Conservation (phyloP, 768 basidiomycete species). For the Mycena polygramma region DNA sequence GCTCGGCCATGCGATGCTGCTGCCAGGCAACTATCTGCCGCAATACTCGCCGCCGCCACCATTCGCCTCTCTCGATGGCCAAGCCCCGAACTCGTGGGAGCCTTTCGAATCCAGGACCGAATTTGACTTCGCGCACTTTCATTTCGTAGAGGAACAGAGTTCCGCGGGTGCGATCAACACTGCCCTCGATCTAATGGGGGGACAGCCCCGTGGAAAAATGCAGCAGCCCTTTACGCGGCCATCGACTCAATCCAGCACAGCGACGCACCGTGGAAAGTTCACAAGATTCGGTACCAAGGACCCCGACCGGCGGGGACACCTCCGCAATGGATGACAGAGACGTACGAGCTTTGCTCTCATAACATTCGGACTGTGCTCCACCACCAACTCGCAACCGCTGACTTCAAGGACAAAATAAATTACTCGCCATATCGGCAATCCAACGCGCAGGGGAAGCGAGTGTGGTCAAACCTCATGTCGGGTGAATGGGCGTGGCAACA, state of each 20-base stretch:
- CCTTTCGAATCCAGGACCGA: background rate
- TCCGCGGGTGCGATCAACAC: background rate
- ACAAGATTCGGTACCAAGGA: background rate
- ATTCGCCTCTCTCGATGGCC: background rate
- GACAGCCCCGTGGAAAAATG: background rate
- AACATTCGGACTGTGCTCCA: background rate
- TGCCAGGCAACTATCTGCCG: too few species aligned
- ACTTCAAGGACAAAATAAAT: conserved; percentile 30
- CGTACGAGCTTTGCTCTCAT: conserved; percentile 4
- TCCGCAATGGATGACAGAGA: conserved; percentile 4
- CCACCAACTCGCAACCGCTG: conserved; percentile 5
- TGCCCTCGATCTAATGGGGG: background rate
- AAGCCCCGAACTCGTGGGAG: background rate
- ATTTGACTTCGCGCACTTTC: conserved; percentile 15
- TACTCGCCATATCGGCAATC: conserved; percentile 43
- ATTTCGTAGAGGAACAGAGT: conserved; percentile 15
- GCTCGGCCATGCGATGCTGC: too few species aligned
- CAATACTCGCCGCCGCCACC: too few species aligned
- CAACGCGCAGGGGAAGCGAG: conserved; percentile 35
- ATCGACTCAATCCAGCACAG: conserved; percentile 14
- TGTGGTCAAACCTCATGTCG: conserved; percentile 44
- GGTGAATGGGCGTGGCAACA: conserved; percentile 43
- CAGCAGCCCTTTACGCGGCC: background rate
- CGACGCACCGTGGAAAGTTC: conserved; percentile 10
- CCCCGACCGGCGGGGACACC: background rate